Evolutionary conservation across 2,329 filamentous ascomycete genomes (phyloP).

Genomic region (Aureobasidium sp.): DNA sequence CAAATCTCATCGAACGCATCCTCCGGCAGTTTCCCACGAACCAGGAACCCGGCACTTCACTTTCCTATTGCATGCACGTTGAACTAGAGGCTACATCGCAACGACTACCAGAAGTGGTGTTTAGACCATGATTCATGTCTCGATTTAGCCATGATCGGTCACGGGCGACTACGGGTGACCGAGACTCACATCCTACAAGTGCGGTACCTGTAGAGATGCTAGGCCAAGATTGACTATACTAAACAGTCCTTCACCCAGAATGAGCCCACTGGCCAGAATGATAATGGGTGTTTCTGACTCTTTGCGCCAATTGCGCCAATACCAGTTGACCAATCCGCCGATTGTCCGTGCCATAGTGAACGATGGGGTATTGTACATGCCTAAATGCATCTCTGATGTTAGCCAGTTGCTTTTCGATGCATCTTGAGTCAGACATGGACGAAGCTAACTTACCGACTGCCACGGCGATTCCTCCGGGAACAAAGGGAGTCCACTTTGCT

Average conservation of each 20-base stretch:
- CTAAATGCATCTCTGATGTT: constrained; percentile 32
- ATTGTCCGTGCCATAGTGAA: constrained; percentile 86
- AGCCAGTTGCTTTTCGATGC: background rate
- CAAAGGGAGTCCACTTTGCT: constrained; percentile 60
- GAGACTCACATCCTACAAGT: constrained; percentile 41
- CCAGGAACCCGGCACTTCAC: background rate
- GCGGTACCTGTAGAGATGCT: constrained; percentile 69
- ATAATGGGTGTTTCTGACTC: constrained; percentile 69
- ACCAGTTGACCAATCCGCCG: constrained; percentile 71
- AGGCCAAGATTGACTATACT: constrained; percentile 85
- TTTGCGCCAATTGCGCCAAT: constrained; percentile 57
- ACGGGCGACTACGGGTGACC: background rate
- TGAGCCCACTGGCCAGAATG: constrained; percentile 82
- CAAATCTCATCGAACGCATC: background rate
- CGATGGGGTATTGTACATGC: constrained; percentile 96
- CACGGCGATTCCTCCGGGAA: constrained; percentile 92
- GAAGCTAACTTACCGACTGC: constrained; percentile 62
- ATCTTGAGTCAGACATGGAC: background rate
- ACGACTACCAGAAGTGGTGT: background rate
- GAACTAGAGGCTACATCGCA: no score
- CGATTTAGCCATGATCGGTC: background rate
- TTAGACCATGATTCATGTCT: background rate
- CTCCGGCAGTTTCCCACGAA: background rate
- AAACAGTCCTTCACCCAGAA: constrained; percentile 83
- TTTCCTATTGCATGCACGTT: background rate